phyloP scores from a whole-genome alignment of 306 rosid species.

The Trifolium repens region DNA sequence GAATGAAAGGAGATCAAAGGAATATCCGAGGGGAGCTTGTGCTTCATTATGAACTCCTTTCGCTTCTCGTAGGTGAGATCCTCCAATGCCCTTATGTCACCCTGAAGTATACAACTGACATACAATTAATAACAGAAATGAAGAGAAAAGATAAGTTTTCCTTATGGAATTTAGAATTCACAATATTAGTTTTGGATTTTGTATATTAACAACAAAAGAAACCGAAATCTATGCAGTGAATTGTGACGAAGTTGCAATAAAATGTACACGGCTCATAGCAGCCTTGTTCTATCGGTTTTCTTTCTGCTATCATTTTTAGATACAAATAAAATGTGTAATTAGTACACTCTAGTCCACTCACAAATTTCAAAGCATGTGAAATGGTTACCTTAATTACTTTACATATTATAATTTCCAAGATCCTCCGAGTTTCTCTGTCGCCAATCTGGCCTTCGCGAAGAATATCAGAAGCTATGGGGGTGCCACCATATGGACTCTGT shows the following conservation, averaged over 20 bases:
- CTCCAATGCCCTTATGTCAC: conserved; percentile 79
- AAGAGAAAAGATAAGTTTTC: background rate
- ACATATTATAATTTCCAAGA: conserved; percentile 84
- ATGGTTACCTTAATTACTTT: conserved; percentile 72
- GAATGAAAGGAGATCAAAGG: conserved; percentile 78
- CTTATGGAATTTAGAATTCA: background rate
- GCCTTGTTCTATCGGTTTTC: background rate
- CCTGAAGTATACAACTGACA: conserved; percentile 44
- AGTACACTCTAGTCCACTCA: conserved; percentile 13
- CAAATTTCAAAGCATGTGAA: conserved; percentile 14
- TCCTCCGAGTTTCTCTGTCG: conserved; percentile 74
- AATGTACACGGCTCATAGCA: too few species aligned
- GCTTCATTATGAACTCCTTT: conserved; percentile 71
- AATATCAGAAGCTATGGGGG: conserved; percentile 79
- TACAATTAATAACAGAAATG: background rate
- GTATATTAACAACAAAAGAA: background rate
- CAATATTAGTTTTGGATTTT: background rate
- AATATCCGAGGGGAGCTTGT: conserved; percentile 66
- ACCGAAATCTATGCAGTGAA: background rate
- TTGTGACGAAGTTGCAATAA: too few species aligned
- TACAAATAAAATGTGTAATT: background rate
- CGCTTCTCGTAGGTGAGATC: conserved; percentile 85
- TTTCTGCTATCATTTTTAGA: background rate
- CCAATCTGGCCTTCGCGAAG: conserved; percentile 84
- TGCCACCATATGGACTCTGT: conserved; percentile 87